phyloP scores from a whole-genome alignment of 768 basidiomycete genomes.

The Termitomyces sp. region DNA sequence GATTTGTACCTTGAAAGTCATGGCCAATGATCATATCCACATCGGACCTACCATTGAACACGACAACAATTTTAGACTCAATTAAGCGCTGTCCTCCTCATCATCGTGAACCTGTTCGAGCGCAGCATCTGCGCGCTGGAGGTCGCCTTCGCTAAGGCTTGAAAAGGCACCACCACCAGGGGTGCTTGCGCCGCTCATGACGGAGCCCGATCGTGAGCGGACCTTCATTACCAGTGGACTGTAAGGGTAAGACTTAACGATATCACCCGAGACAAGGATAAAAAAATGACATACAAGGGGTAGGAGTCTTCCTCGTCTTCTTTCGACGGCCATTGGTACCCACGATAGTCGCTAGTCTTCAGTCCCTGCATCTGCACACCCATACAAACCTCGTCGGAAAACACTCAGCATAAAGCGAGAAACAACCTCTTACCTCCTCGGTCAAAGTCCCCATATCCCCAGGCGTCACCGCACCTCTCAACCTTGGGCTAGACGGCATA shows the following conservation, averaged over 20 bases:
- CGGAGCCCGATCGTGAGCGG: constrained; percentile 74
- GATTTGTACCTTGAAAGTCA: not conserved
- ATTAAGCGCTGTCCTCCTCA: not conserved
- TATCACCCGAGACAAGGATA: not conserved
- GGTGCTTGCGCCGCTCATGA: constrained; percentile 67
- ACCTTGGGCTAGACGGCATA: constrained; percentile 83
- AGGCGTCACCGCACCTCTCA: constrained; percentile 84
- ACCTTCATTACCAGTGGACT: constrained; percentile 91
- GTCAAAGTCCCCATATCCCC: constrained; percentile 90
- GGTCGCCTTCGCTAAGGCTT: constrained; percentile 82
- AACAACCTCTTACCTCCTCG: constrained; percentile 53
- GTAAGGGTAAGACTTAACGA: constrained; percentile 6
- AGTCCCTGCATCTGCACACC: constrained; percentile 73
- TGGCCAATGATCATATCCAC: not conserved
- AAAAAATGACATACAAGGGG: constrained; percentile 61
- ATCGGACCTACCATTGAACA: not conserved
- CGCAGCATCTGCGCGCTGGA: constrained; percentile 84
- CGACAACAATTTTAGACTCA: not conserved
- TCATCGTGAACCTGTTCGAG: constrained; percentile 45
- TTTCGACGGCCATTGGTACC: constrained; percentile 52
- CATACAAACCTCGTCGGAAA: not conserved
- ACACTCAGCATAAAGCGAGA: not conserved
- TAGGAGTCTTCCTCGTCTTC: constrained; percentile 91
- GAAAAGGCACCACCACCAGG: constrained; percentile 78
- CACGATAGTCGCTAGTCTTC: constrained; percentile 81